phyloP scores from a whole-genome alignment of 108 stramenopile species.

The Seminavis robusta region DNA sequence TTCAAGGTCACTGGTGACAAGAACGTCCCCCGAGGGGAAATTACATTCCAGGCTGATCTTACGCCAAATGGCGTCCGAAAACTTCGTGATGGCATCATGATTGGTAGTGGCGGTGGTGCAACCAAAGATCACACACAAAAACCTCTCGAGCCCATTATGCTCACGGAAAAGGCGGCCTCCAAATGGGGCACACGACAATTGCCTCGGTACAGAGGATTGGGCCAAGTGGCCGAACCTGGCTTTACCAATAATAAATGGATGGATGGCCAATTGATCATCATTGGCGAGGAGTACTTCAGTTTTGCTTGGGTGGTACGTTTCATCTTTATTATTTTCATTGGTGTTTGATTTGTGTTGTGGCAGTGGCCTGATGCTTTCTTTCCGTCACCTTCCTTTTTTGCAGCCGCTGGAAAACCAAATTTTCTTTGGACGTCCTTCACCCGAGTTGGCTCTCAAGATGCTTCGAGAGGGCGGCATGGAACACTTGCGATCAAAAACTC shows the following conservation, averaged over 20 bases:
- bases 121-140: background rate
- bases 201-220: constrained; percentile 53
- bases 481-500: constrained; percentile 23
- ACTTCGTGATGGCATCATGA: background rate
- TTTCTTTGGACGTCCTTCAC: constrained; percentile 76
- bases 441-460: constrained; percentile 64
- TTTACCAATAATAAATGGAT: constrained; percentile 65
- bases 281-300: constrained; percentile 58
- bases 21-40: constrained; percentile 65
- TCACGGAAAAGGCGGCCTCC: constrained; percentile 46
- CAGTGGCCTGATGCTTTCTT: too few relatives aligned
- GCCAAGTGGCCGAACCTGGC: constrained; percentile 70
- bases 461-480: constrained; percentile 54
- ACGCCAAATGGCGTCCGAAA: constrained; percentile 15
- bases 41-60: constrained; percentile 69
- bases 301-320: constrained; percentile 80
- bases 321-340: too few relatives aligned
- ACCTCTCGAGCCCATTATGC: constrained; percentile 60
- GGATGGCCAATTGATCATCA: constrained; percentile 76
- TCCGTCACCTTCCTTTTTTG: too few relatives aligned
- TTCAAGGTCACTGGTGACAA: constrained; percentile 73
- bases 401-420: constrained; percentile 64
- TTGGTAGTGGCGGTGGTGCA: background rate
- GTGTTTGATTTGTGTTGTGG: too few relatives aligned
- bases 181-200: constrained; percentile 71